These are phyloP conservation scores for Phaeophleospora eucalypticola DNA, from an alignment of 2,329 filamentous ascomycete genomes.

Conservation along the genomic window DNA sequence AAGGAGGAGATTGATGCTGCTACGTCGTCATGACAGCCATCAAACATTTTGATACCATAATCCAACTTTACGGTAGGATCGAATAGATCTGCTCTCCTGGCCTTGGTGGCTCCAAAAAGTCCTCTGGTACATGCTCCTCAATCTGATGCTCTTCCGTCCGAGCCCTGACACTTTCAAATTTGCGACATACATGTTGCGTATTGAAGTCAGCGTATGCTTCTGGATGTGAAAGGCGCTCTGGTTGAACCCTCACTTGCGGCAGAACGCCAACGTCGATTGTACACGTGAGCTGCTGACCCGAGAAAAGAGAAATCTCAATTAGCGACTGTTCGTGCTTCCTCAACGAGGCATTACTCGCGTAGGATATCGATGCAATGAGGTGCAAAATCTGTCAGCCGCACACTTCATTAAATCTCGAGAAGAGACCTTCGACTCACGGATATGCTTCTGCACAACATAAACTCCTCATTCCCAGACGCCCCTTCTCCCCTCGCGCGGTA, in stretches of 20 bases:
- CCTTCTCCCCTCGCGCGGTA: conserved; percentile 50
- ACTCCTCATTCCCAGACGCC: conserved; percentile 54
- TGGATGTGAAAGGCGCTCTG: conserved; percentile 28
- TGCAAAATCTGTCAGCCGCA: neutral
- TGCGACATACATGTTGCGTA: conserved; percentile 56
- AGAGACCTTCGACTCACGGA: conserved; percentile 45
- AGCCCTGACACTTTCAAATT: conserved; percentile 49
- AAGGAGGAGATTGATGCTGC: conserved; percentile 24
- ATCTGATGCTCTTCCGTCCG: conserved; percentile 55
- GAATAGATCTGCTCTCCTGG: conserved; percentile 13
- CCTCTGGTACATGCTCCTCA: conserved; percentile 34
- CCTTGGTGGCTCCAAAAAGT: conserved; percentile 16
- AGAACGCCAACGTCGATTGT: conserved; percentile 57
- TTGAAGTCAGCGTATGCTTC: conserved; percentile 59
- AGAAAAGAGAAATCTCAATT: neutral
- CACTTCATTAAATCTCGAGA: too few relatives aligned
- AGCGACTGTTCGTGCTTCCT: neutral
- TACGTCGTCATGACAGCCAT: neutral
- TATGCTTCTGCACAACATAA: conserved; percentile 51
- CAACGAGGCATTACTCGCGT: conserved; percentile 31
- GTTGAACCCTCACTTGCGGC: conserved; percentile 50
- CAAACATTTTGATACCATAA: neutral
- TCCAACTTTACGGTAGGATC: conserved; percentile 9
- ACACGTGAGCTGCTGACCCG: conserved; percentile 58
- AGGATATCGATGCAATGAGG: conserved; percentile 58